These are phyloP conservation scores for Candida sithepensis DNA, from an alignment of 805 yeast genomes.

Conservation along the genomic window DNA sequence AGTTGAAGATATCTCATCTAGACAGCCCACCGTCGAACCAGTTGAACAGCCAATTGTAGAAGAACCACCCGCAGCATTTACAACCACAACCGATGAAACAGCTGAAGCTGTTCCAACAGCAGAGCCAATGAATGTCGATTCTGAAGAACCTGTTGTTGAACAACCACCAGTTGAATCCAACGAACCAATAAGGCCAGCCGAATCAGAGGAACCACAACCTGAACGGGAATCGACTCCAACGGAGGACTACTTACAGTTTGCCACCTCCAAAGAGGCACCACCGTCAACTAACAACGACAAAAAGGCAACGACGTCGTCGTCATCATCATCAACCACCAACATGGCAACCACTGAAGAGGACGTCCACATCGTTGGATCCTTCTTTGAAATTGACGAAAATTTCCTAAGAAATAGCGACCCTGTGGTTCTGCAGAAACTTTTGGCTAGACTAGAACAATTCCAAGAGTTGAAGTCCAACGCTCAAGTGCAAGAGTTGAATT, in stretches of 20 bases:
- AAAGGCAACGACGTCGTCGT: too few species aligned
- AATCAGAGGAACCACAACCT: not conserved
- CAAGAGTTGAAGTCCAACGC: conserved; percentile 36
- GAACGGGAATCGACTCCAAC: not conserved
- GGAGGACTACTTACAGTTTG: not conserved
- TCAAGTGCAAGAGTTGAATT: conserved; percentile 33
- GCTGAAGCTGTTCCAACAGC: too few species aligned
- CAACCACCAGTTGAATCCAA: not conserved
- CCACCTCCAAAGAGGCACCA: not conserved
- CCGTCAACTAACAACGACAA: too few species aligned
- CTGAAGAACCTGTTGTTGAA: not conserved
- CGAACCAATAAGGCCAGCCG: not conserved
- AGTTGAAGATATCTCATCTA: not conserved
- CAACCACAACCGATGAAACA: not conserved
- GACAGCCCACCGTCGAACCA: not conserved
- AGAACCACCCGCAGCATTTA: not conserved
- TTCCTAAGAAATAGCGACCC: conserved; percentile 21
- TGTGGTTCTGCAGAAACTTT: conserved; percentile 25
- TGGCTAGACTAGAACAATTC: conserved; percentile 31
- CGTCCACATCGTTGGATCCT: conserved; percentile 30
- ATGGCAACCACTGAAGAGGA: conserved; percentile 5
- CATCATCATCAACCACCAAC: too few species aligned
- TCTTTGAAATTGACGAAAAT: conserved; percentile 29
- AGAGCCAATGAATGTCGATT: not conserved
- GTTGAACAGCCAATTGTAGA: conserved; percentile 2